These are phyloP conservation scores for Cryptosporidium muris DNA, from an alignment of 169 alveolate species.

Conservation along the genomic window DNA sequence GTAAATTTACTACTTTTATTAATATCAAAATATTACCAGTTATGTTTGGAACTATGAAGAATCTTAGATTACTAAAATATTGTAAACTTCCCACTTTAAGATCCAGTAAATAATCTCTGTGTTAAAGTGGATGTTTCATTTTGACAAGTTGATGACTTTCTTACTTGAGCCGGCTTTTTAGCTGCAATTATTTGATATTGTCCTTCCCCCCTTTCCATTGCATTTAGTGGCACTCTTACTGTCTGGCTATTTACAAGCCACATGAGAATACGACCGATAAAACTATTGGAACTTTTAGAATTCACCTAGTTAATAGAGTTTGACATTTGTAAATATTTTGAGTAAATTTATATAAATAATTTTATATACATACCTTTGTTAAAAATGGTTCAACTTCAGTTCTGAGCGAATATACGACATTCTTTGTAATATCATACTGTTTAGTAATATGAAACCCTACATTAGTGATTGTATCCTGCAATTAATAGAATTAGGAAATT, in stretches of 20 bases:
- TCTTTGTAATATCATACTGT: constrained; percentile 45
- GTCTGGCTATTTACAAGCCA: constrained; percentile 71
- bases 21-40: too few species aligned
- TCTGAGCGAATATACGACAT: constrained; percentile 41
- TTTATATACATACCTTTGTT: constrained; percentile 34
- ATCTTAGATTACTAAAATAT: too few species aligned
- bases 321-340: not conserved
- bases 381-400: constrained; percentile 70
- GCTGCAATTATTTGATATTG: constrained; percentile 56
- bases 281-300: constrained; percentile 59
- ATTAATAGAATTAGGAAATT: not conserved
- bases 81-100: too few species aligned
- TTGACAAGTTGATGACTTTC: constrained; percentile 3
- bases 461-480: constrained; percentile 63
- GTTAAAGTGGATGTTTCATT: not conserved
- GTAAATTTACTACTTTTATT: too few species aligned
- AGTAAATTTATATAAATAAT: not conserved
- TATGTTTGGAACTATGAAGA: too few species aligned
- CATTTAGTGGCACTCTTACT: constrained; percentile 64
- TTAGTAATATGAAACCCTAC: constrained; percentile 53
- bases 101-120: not conserved
- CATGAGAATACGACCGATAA: constrained; percentile 45
- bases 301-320: constrained; percentile 11
- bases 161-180: constrained; percentile 58
- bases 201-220: constrained; percentile 65